Evolutionary conservation across 1,284 basidiomycete species (phyloP), one percentile per base, ranked within the genome.

Genomic region (Schizophyllum amplum): DNA sequence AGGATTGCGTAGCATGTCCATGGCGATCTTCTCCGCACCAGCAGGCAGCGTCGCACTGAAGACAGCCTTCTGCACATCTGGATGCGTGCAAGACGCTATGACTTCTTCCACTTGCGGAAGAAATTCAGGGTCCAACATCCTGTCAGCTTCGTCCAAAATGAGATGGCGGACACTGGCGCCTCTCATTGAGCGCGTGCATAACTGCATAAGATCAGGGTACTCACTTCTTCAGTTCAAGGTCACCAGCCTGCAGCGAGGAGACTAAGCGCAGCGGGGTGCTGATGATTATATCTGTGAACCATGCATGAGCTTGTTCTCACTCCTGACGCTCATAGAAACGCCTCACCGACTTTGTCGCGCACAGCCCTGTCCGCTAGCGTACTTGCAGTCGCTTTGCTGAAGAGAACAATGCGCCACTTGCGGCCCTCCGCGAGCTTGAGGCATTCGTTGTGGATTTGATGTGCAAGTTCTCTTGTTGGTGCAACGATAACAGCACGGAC

Each of bases 41-140:
- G 92, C 86, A 13, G 95, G 96, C 54, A 99, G 82, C 0, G 96
- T 99, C 0, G 96, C 96, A 60, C 92, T 95, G 70, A 98, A 92
- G 27, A 98, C 85, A 1, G 91, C 90, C 66, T 95, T 98, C 68
- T 94, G 92, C 0, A 94, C 65, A 1, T 76, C 66, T 0, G 83
- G 71, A 68, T 89, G 78, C 0, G 84, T 84, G 67, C 94, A 97
- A n/a, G 90, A 83, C 3, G 83, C 81, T 9, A 97, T 73, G 57
- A 99, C 87, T 65, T 95, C 92, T 73, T 95, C 83, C 1, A 94
- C 84, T 75, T 99, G 96, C 17, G 82, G 74, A 55, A 94, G 71
- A 70, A 99, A 99, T 64, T 96, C 94, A 13, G 81, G 65, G 60
- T 98, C 94, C 22, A 99, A 76, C 64, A 99, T 82, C 49, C 93